These are phyloP conservation scores for Nitzschia sp. DNA, from an alignment of 108 stramenopile species.

Conservation along the genomic window DNA sequence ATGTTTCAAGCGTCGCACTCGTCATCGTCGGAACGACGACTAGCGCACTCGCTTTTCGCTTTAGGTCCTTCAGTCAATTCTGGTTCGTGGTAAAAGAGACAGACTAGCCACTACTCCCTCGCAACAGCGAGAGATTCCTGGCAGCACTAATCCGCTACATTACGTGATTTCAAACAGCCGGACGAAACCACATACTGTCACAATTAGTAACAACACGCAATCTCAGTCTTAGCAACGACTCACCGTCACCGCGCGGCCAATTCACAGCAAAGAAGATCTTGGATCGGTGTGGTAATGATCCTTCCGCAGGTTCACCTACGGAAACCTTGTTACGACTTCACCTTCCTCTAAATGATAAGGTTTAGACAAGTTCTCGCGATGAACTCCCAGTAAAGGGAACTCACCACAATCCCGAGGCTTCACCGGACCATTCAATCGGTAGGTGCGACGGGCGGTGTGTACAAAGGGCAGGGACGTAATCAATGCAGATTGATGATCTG, in stretches of 20 bases:
- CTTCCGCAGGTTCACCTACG: conserved; percentile 99
- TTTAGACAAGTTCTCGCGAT: conserved; percentile 84
- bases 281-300: conserved; percentile 94
- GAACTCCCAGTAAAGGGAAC: conserved; percentile 67
- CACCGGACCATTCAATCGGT: conserved; percentile 99
- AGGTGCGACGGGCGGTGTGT: conserved; percentile 99
- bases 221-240: not conserved
- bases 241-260: not conserved
- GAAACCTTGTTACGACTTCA: conserved; percentile 99
- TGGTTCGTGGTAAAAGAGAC: conserved; percentile 1
- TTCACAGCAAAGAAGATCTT: conserved; percentile 61
- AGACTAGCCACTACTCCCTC: not conserved
- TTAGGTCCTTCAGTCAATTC: not conserved
- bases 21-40: no score
- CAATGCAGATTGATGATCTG: conserved; percentile 96
- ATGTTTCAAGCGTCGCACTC: no score
- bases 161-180: not conserved
- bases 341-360: conserved; percentile 96
- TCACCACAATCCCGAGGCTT: conserved; percentile 90
- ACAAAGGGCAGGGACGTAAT: conserved; percentile 98
- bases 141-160: not conserved
- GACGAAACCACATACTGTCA: not conserved
- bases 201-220: not conserved
- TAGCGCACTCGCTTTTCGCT: not conserved
- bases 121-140: not conserved